phyloP scores from a whole-genome alignment of 768 basidiomycete genomes.

The Auricularia auricula-judae region DNA sequence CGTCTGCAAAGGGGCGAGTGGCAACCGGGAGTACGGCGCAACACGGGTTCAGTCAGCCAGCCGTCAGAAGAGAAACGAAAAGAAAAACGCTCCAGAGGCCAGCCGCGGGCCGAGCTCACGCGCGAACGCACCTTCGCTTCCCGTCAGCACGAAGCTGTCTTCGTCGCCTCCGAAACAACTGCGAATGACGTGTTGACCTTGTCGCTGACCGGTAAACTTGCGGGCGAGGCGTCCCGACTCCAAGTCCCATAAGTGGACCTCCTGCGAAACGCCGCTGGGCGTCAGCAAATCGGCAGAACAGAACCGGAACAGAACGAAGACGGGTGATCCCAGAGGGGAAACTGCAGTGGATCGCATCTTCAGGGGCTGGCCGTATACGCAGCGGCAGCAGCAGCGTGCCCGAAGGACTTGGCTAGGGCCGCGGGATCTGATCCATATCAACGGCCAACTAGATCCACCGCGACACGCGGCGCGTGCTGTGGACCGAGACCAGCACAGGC shows the following conservation, averaged over 20 bases:
- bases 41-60: neutral
- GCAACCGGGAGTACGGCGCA: neutral
- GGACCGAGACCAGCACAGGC: neutral
- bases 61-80: no score
- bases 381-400: no score
- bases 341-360: no score
- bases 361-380: no score
- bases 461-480: neutral
- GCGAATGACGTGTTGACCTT: conserved; percentile 75
- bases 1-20: conserved; percentile 42
- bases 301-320: neutral
- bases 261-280: conserved; percentile 34
- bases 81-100: neutral
- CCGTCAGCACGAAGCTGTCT: conserved; percentile 82
- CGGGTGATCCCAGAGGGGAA: neutral
- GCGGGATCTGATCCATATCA: neutral
- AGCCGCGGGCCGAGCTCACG: neutral
- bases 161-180: conserved; percentile 90
- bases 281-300: neutral
- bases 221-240: conserved; percentile 52
- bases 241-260: conserved; percentile 83
- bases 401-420: neutral
- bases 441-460: neutral
- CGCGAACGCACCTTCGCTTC: conserved; percentile 73
- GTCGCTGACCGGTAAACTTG: conserved; percentile 78